These are phyloP conservation scores for Albizia julibrissin DNA, from an alignment of 306 rosid species.

Conservation along the genomic window DNA sequence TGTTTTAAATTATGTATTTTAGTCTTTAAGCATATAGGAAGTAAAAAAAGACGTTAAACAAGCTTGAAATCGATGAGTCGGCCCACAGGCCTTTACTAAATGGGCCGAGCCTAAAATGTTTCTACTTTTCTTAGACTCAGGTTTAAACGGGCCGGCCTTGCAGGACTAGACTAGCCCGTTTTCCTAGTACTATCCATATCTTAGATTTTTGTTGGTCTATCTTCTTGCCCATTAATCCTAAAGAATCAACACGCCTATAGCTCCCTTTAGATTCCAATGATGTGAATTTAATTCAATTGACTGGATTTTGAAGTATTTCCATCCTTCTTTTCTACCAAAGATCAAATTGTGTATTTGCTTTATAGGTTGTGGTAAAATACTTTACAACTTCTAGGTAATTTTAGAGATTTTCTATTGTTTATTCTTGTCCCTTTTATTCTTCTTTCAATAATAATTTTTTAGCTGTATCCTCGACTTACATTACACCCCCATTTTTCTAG, in stretches of 20 bases:
- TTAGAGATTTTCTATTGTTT: not conserved
- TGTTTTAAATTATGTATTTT: no score
- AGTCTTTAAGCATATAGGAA: no score
- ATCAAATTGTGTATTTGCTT: conserved; percentile 23
- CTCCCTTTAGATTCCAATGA: conserved; percentile 30
- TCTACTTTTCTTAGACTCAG: no score
- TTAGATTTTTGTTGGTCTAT: no score
- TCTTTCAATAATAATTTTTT: not conserved
- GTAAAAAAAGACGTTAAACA: no score
- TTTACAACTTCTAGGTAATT: conserved; percentile 1
- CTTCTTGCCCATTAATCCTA: conserved; percentile 41
- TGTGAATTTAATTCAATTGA: conserved; percentile 21
- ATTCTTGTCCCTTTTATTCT: not conserved
- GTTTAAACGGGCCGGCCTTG: no score
- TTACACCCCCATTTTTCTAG: conserved; percentile 14
- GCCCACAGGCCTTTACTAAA: no score
- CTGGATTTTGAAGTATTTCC: conserved; percentile 36
- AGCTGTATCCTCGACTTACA: conserved; percentile 23
- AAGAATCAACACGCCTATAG: conserved; percentile 7
- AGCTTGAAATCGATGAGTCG: rapidly evolving
- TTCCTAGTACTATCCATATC: no score
- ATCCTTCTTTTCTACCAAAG: conserved; percentile 25
- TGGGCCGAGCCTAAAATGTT: no score
- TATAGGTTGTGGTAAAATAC: conserved; percentile 34
- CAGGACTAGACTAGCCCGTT: no score